Evolutionary conservation across 2,329 filamentous ascomycete genomes (phyloP), one percentile per base, ranked within the genome.

Genomic region (Trichoderma sp.): DNA sequence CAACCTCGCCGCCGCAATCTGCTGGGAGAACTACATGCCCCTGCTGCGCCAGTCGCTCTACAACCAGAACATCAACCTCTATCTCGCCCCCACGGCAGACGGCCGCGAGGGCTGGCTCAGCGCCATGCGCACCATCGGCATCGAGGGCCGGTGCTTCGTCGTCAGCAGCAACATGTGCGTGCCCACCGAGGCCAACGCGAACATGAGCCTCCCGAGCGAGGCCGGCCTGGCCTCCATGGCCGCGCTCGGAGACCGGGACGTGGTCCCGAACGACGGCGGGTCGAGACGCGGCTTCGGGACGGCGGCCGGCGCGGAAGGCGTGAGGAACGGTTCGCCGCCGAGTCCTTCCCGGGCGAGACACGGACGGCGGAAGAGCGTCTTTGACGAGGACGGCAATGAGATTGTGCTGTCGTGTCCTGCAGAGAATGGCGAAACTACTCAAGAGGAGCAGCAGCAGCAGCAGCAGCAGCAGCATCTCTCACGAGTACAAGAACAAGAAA

Each of bases 1-100:
- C 70, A 95, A 92, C 68, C 86, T 97, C 70, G 94, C 91, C 0
- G 89, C 92, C 3, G 95, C 94, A 4, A 96, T 98, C 73, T 97
- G 94, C 83, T 97, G 94, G 94, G 94, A 98, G 79, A 97, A 92
- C 79, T 97, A 95, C 81, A 97, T 97, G 94, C 94, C 94, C 0
- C 83, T 97, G 21, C 84, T 97, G 8, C 88, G 95, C 21, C 92
- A 97, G 77, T 86, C 89, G 19, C 84, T 97, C 47, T 98, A 97
- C 79, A 86, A 88, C 2, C 95, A 97, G 79, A 97, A 97, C 76
- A 89, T 97, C 75, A 97, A 97, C 78, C 82, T 97, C 14, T 97
- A 95, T 80, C 87, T 97, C 2, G 94, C 94, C 0, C 95, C 95
- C 0, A 97, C 94, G 0, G 94, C 94, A 1, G 95, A 97, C 81